A percentile compares a stretch with the other conserved stretches of the same genome.
Evolutionary conservation across 108 stramenopile genomes (phyloP).

Genomic region (Cyclotella choctawhatcheeana): DNA sequence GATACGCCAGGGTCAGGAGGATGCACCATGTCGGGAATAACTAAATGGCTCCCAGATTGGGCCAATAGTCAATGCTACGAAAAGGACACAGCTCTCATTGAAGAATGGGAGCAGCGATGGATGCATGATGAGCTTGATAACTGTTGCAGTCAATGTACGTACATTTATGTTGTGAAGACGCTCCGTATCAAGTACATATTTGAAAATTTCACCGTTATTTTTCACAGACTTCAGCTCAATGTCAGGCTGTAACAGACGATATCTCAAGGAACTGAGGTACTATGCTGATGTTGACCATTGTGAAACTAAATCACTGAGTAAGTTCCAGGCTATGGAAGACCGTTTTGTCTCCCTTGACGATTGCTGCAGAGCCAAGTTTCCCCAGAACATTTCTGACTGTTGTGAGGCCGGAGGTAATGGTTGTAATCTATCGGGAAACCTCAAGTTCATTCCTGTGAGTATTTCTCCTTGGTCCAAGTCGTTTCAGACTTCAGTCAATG

Average conservation of each 20-base stretch:
- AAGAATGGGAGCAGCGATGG: not conserved
- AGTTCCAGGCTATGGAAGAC: not conserved
- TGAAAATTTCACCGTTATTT: no score
- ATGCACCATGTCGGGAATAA: not conserved
- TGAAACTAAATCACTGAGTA: not conserved
- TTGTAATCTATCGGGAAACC: not conserved
- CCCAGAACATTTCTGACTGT: not conserved
- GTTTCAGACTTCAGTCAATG: not conserved
- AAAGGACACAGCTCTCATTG: constrained; percentile 8
- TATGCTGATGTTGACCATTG: not conserved
- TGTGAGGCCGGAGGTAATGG: not conserved
- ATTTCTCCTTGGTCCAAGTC: not conserved
- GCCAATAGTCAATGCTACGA: not conserved
- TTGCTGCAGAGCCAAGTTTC: not conserved
- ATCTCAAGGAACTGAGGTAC: constrained; percentile 1
- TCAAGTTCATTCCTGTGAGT: constrained; percentile 1
- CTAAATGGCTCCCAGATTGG: constrained; percentile 2
- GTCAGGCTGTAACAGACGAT: not conserved
- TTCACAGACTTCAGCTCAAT: not conserved
- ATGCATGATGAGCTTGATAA: not conserved
- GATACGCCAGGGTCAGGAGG: constrained; percentile 6
- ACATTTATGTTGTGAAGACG: not conserved
- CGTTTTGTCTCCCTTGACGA: constrained; percentile 6
- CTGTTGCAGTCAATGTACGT: constrained; percentile 4
- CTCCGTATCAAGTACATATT: not conserved